Percentiles rank a stretch among this genome's conserved stretches.
phyloP scores from a whole-genome alignment of 805 yeast genomes.

The Saccharomycopsis amapae region DNA sequence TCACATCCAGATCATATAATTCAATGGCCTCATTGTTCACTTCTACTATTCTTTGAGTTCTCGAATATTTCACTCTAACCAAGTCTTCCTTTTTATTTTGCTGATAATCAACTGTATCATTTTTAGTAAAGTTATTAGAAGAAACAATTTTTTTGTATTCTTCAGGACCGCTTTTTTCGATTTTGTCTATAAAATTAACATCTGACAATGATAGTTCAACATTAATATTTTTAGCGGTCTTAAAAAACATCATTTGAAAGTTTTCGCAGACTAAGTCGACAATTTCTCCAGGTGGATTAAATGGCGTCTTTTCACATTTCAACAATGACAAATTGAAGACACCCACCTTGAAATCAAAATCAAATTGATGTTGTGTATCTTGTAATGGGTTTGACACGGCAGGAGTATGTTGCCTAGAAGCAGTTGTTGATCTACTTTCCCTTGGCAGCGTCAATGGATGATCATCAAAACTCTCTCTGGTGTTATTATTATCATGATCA shows the following conservation, averaged over 20 bases:
- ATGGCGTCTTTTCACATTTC: slow-evolving; percentile 57
- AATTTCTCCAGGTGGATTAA: slow-evolving; percentile 57
- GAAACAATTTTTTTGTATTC: slow-evolving; percentile 67
- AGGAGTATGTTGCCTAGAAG: neutral
- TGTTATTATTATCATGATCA: neutral
- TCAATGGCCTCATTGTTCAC: slow-evolving; percentile 47
- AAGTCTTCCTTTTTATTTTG: slow-evolving; percentile 36
- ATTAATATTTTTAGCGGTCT: slow-evolving; percentile 53
- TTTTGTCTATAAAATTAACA: slow-evolving; percentile 65
- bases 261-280: slow-evolving; percentile 67
- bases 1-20: slow-evolving; percentile 70
- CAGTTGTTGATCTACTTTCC: neutral
- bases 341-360: slow-evolving; percentile 64
- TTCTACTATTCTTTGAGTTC: slow-evolving; percentile 54
- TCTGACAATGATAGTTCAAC: slow-evolving; percentile 59
- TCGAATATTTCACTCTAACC: slow-evolving; percentile 50
- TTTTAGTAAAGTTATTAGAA: slow-evolving; percentile 42
- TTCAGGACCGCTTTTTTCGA: slow-evolving; percentile 52
- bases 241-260: slow-evolving; percentile 52
- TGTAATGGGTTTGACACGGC: slow-evolving; percentile 4
- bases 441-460: slow-evolving; percentile 3
- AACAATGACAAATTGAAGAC: slow-evolving; percentile 52
- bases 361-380: slow-evolving; percentile 28
- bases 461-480: neutral
- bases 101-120: slow-evolving; percentile 28